phyloP scores from a whole-genome alignment of 352 stramenopile species.

The Phytophthora ohioensis region DNA sequence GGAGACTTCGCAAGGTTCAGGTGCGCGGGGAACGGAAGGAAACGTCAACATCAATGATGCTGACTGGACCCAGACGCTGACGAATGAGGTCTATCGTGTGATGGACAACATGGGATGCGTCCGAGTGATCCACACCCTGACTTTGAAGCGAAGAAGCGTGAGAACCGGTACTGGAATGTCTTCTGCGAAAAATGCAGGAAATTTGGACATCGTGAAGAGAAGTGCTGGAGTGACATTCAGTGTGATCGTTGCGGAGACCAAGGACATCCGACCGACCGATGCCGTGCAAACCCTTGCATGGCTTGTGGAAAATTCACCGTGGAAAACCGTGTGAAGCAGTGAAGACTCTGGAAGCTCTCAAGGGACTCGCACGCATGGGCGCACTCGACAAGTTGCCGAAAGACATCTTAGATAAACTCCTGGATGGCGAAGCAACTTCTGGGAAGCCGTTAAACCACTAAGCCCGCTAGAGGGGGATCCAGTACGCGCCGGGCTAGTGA shows the following conservation, averaged over 20 bases:
- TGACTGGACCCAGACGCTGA: not conserved
- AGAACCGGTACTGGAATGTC: not conserved
- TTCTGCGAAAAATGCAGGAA: not conserved
- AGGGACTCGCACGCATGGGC: not conserved
- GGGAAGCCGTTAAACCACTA: slow-evolving; percentile 28
- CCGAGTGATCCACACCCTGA: not conserved
- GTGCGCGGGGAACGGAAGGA: too few species aligned
- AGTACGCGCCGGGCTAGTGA: slow-evolving; percentile 16
- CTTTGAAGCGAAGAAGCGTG: not conserved
- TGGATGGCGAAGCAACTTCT: not conserved
- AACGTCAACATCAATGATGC: too few species aligned
- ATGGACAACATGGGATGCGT: not conserved
- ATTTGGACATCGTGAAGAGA: not conserved
- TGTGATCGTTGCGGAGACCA: not conserved
- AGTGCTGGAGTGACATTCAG: not conserved
- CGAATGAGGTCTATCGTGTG: not conserved
- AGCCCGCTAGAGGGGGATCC: slow-evolving; percentile 24
- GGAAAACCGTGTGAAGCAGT: not conserved
- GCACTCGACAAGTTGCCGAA: not conserved
- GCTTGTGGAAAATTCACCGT: not conserved
- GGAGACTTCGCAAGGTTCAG: too few species aligned
- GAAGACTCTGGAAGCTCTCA: not conserved
- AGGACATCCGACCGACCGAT: not conserved
- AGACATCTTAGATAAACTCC: not conserved
- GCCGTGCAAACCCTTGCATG: not conserved